Evolutionary conservation across 2,329 filamentous ascomycete genomes (phyloP), one percentile per base, ranked within the genome.

Genomic region (Scedosporium aurantiacum): DNA sequence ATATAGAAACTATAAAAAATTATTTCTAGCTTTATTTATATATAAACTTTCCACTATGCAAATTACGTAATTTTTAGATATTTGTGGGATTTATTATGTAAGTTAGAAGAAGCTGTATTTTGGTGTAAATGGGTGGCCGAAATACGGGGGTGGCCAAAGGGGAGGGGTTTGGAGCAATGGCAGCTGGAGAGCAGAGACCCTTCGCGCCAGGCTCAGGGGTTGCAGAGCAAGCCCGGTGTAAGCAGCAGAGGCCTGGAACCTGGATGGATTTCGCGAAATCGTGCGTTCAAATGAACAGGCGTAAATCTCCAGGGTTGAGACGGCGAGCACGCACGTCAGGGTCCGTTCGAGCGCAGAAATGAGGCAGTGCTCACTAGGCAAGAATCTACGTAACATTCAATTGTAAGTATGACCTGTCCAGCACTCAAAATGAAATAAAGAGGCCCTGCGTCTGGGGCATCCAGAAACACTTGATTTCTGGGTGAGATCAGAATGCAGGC

Each of bases 311-410:
- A 54, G 18, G 50, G 18, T 27, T 54, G 50, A 54, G 18, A 23
- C 23, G 18, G 23, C 50, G 23, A 23, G 50, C 50, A 54, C 50
- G 50, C 23, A 23, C 50, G 50, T 40, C 43, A 58, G 43, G 41
- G 58, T 23, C 50, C 23, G 41, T 60, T 28, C 32, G 41, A 27
- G 58, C 18, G 58, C 40, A 41, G 37, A 28, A 60, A 32, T 52
- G 58, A 60, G 58, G 58, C 58, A 50, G 58, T 60, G 58, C 58
- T 60, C 58, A 32, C 41, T 50, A 60, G 43, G 23, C 41, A 60
- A 25, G 57, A 50, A 60, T 60, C 58, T 60, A 52, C 25, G 58
- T 52, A 28, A 50, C 58, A 60, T 43, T 43, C 18, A 50, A 43
- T 52, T 14, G 58, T 60, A 37, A 50, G 41, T 32, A 25, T 37